Percentiles rank a stretch among this genome's conserved stretches.
Conservation (phyloP, 106 monocot genomes). For the Agapanthus africanus region DNA sequence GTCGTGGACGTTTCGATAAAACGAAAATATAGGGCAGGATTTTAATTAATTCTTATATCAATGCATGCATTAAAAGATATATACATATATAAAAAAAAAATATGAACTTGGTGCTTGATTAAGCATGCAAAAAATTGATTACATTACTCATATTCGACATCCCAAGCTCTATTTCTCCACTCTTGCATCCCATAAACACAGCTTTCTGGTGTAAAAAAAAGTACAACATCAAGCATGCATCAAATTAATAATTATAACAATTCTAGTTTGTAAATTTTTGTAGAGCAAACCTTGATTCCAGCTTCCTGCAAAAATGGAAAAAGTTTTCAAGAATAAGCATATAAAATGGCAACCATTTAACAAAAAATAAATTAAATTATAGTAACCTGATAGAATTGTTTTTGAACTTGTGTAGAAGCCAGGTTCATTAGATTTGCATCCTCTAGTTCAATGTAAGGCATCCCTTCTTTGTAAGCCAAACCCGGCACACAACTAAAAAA, state of each 20-base stretch:
- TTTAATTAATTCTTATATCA: neutral
- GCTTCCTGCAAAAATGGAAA: conserved; percentile 41
- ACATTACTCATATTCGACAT: conserved; percentile 16
- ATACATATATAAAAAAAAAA: too few relatives aligned
- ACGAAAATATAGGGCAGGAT: neutral
- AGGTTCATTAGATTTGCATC: conserved; percentile 20
- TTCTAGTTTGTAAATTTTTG: too few relatives aligned
- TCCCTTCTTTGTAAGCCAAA: conserved; percentile 35
- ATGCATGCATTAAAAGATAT: neutral
- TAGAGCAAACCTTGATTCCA: conserved; percentile 56
- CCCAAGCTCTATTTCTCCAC: conserved; percentile 70
- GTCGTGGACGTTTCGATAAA: too few relatives aligned
- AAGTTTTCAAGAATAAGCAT: neutral
- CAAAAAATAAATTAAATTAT: neutral
- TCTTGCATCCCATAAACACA: conserved; percentile 53
- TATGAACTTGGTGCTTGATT: too few relatives aligned
- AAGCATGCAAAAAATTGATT: neutral
- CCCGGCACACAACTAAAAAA: conserved; percentile 52
- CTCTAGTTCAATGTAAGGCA: conserved; percentile 31
- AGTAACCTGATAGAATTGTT: conserved; percentile 61
- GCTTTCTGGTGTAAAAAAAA: conserved; percentile 26
- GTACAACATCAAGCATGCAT: too few relatives aligned
- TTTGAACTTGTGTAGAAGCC: conserved; percentile 35
- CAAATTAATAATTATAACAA: too few relatives aligned
- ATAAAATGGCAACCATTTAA: neutral